Evolutionary conservation across 192 early-diverging fungal species (phyloP), one percentile per base, ranked within the genome.

Genomic region (Dissophora ornata): DNA sequence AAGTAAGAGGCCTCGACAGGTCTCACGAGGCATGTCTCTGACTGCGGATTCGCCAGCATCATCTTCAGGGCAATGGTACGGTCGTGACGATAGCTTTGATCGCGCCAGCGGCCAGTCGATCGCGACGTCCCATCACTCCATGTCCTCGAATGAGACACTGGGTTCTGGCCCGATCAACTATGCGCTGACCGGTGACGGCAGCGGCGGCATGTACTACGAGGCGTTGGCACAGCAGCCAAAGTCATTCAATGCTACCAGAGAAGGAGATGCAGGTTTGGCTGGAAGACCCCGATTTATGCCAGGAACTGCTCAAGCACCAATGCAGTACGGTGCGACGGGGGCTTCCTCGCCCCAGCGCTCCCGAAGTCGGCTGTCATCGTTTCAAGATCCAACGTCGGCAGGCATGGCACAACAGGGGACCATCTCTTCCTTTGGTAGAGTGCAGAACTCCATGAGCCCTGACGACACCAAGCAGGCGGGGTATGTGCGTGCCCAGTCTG

Each of bases 281-380:
- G 67, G 57, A 45, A 33, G 67, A 24, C 57, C 67, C 18, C 56
- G 67, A 4, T 69, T 60, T 26, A 44, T 54, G 28, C 67, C 57
- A 28, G 66, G 66, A 41, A 33, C 54, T 24, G 29, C 56, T 26
- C 66, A 57, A 38, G 19, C 66, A 42, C 42, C 55, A 13, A 1
- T 58, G 33, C 66, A 57, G 10, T 68, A 68, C 24, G 46, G 46
- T 30, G 29, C 64, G 2, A 29, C 66, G 7, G 56, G 66, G 10
- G 34, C 66, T 18, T 41, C 56, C 5, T 68, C 66, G 32, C 66
- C 66, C 24, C 66, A 57, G 36, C 49, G 67, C 10, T 60, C 67
- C 12, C 67, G 67, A 4, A 69, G 67, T 41, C 46, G 67, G 32
- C 50, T 69, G 11, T 69, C 65, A 49, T 68, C 67, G 11, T 49